Base-by-base conservation (phyloP, 768 basidiomycete species). In the Suillus hirtellus region DNA sequence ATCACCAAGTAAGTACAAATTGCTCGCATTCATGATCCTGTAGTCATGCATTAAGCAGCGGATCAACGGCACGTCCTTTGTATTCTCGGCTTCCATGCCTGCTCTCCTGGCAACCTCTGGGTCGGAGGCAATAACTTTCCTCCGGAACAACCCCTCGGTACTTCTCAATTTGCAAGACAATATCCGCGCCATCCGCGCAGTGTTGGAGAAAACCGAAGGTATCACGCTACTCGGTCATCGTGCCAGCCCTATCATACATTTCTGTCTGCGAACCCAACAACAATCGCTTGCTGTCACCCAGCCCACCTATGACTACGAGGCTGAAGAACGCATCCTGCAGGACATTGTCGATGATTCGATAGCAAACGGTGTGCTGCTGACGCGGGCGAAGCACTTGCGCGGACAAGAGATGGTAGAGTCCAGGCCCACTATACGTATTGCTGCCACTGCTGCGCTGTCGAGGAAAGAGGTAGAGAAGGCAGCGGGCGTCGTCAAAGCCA, bases 51-150 rank as follows among this genome's bases (percentile, higher is more conserved):
- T 35, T 43, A 4, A 58, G 40, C 70, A 97, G 86, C 95, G 95
- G 53, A 97, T 96, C 84, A 99, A 99, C 73, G 94, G 93, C 17
- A 89, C 94, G 4, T 88, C 95, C 0, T 96, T 94, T 73, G 95
- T 99, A 64, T 99, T 95, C 81, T 97, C 96, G 1, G 97, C 97
- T 19, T 88, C 96, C 2, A 88, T 96, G 80, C 97, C 97, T 0
- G 86, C 93, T 3, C 83, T 96, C 49, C 87, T 99, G 44, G 88
- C 93, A 21, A 95, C 95, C 66, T 87, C 89, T 67, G 93, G 88
- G 2, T 95, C 93, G 0, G 89, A 94, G 69, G 93, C 88, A 7
- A 91, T 98, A 75, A 85, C 87, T 69, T 86, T 91, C 66, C 81
- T 99, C 59, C 84, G 85, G 50, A 85, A 83, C 63, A 87, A 87